These are phyloP conservation scores for Huiozyma sinensis DNA, from an alignment of 805 yeast species.

Conservation along the genomic window DNA sequence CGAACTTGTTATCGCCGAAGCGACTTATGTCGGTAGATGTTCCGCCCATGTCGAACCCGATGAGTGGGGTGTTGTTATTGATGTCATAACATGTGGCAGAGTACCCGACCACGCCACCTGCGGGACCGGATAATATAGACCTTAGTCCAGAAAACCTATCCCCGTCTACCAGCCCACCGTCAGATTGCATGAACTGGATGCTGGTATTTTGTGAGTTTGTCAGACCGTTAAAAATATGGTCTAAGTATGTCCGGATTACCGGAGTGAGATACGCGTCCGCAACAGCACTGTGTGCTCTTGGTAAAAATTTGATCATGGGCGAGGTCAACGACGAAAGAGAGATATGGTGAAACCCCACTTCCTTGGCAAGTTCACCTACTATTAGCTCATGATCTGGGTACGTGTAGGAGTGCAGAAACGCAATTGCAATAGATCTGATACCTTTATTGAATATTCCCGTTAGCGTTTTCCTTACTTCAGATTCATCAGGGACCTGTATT, in stretches of 20 bases:
- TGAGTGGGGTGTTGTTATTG: constrained; percentile 45
- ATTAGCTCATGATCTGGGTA: constrained; percentile 57
- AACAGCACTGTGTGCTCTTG: constrained; percentile 66
- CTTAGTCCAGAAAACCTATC: constrained; percentile 72
- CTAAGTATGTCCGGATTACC: constrained; percentile 53
- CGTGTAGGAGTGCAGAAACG: constrained; percentile 63
- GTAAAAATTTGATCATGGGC: constrained; percentile 70
- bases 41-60: constrained; percentile 89
- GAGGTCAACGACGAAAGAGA: constrained; percentile 59
- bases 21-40: constrained; percentile 81
- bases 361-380: constrained; percentile 48
- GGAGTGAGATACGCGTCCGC: constrained; percentile 84
- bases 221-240: constrained; percentile 53
- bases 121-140: constrained; percentile 92
- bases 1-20: constrained; percentile 55
- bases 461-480: constrained; percentile 34
- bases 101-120: constrained; percentile 95
- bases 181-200: constrained; percentile 89
- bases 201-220: constrained; percentile 35
- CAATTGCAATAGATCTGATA: constrained; percentile 58
- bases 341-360: constrained; percentile 57
- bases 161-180: constrained; percentile 88
- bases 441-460: constrained; percentile 43
- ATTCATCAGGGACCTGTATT: constrained; percentile 39
- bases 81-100: constrained; percentile 67